Percentiles rank a stretch among this genome's conserved stretches.
Conservation (phyloP, 305 asterid species). For the Galium porrigens region DNA sequence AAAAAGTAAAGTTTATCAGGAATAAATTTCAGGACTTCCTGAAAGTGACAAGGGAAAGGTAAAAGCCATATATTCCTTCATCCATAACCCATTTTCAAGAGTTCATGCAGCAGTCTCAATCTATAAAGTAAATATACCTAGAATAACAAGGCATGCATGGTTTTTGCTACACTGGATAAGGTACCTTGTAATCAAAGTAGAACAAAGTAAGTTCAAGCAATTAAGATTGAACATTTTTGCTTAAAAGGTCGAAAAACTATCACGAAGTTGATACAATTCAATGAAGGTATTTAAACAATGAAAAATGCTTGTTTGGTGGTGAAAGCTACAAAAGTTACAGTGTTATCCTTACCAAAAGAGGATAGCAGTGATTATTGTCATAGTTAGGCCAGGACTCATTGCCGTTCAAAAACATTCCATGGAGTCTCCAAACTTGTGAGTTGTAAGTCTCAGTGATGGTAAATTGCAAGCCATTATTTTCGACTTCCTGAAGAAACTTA, state of each 20-base stretch:
- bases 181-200: not conserved
- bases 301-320: not conserved
- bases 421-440: conserved; percentile 54
- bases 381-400: conserved; percentile 75
- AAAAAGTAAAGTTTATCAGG: conserved; percentile 6
- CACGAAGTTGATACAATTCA: not conserved
- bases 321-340: conserved; percentile 14
- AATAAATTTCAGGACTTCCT: not conserved
- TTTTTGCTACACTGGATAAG: not conserved
- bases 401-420: conserved; percentile 31
- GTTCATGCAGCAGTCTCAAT: not conserved
- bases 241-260: not conserved
- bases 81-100: not conserved
- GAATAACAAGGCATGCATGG: not conserved
- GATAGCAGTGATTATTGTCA: conserved; percentile 77
- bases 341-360: conserved; percentile 52
- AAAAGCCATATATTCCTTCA: not conserved
- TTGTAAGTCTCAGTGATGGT: conserved; percentile 46
- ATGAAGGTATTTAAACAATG: not conserved
- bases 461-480: conserved; percentile 42
- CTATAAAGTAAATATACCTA: not conserved
- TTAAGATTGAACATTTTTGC: not conserved
- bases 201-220: not conserved
- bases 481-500: conserved; percentile 47
- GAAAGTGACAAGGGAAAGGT: not conserved